Base-by-base conservation (phyloP, 441 rosid genomes). In the Pelargonium fulgidum region DNA sequence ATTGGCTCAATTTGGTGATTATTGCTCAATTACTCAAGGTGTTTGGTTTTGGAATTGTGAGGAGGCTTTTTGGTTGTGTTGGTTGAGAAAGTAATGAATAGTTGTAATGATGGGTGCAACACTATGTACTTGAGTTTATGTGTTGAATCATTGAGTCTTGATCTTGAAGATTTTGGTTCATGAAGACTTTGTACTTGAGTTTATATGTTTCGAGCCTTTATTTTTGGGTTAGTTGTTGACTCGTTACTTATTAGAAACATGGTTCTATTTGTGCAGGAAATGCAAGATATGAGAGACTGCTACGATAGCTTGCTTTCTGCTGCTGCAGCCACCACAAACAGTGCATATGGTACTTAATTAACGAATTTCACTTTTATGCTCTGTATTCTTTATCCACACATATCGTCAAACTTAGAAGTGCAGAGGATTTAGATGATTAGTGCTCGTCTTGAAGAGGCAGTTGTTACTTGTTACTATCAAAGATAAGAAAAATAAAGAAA, bases 271-370 rank as follows among this genome's bases (percentile, higher is more conserved):
- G 65, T 47, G 75, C 77, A 85, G 92, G 87, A 84, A 64, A 82
- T 88, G 76, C 71, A 81, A 19, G 87, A 86, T 64, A 88, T 88
- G 85, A 88, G 81, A 79, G 84, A 85, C 73, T 86, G 90, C 81
- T 88, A 86, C 62, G 90, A 88, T 70, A 80, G 86, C 74, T 83
- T 88, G 75, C 88, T 88, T 74, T 77, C 87, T 73, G 87, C 91
- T 12, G 93, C 89, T 1, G 89, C 93, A 13, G 91, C 91, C 14
- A 79, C 89, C 14, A 87, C 83, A 0, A 86, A 86, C 66, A 76
- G 85, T 71, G 86, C 84, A 64, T 87, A 79, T 44, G 90, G 92
- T 87, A 81, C 64, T 63, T 26, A 26, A 1, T 29, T 64, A 1
- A 56, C 26, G 4, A 33, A 33, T 33, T 33, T 33, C 39, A 33